A percentile compares a stretch with the other conserved stretches of the same genome.
phyloP scores from a whole-genome alignment of 495 filamentous ascomycete species.

The Pseudoneurospora amorphoporcata region DNA sequence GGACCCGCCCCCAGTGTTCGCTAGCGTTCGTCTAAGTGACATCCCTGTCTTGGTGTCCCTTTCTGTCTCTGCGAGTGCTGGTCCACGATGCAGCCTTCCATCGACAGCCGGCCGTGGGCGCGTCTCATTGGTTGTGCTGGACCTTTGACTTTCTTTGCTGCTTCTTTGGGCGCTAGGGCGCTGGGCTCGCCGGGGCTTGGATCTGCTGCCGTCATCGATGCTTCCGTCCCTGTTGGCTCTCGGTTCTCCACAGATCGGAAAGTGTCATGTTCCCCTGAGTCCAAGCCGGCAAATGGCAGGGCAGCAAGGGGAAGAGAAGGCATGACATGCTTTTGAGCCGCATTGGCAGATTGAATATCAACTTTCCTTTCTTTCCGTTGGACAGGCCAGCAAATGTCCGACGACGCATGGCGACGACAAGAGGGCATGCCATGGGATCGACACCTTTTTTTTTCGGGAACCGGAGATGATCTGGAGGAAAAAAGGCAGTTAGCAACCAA shows the following conservation, averaged over 20 bases:
- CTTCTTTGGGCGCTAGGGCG: neutral
- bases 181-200: neutral
- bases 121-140: neutral
- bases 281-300: neutral
- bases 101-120: neutral
- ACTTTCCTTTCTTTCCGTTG: neutral
- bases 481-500: neutral
- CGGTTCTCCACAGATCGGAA: neutral
- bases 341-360: neutral
- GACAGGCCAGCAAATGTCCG: neutral
- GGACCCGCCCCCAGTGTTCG: neutral
- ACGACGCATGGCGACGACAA: neutral
- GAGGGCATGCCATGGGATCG: neutral
- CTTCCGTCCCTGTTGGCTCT: neutral
- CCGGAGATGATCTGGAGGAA: neutral
- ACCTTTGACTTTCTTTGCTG: neutral
- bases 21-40: neutral
- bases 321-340: neutral
- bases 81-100: neutral
- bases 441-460: neutral
- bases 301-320: neutral
- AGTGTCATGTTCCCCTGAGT: neutral
- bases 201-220: neutral
- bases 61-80: neutral
- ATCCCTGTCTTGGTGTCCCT: neutral